Evolutionary conservation across 1,139 yeast genomes (phyloP).

Genomic region (Yamadazyma trypodendri): DNA sequence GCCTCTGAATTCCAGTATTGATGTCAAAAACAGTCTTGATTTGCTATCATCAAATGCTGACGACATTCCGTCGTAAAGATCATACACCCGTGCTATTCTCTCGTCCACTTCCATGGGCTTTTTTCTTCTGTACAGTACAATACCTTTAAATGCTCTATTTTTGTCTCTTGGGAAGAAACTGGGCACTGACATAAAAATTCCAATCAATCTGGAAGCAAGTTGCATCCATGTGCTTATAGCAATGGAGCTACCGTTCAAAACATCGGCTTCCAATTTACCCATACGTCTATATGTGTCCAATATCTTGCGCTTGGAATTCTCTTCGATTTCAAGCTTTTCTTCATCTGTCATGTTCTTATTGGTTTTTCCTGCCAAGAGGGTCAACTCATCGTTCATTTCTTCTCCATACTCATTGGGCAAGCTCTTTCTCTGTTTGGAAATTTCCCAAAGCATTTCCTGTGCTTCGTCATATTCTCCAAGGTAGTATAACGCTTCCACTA

Average conservation of each 20-base stretch:
- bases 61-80: constrained; percentile 62
- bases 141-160: constrained; percentile 67
- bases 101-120: constrained; percentile 68
- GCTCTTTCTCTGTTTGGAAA: constrained; percentile 21
- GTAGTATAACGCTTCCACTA: constrained; percentile 79
- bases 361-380: background rate
- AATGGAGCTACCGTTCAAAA: constrained; percentile 52
- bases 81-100: constrained; percentile 64
- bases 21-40: constrained; percentile 39
- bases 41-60: constrained; percentile 26
- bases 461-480: constrained; percentile 69
- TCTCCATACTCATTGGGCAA: background rate
- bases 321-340: constrained; percentile 58
- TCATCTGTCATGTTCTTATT: constrained; percentile 47
- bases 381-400: constrained; percentile 1
- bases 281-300: constrained; percentile 65
- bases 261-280: constrained; percentile 54
- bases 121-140: constrained; percentile 59
- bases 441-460: constrained; percentile 54
- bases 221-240: constrained; percentile 83
- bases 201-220: constrained; percentile 77
- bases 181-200: constrained; percentile 73
- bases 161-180: constrained; percentile 78
- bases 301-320: constrained; percentile 59
- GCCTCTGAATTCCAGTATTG: constrained; percentile 66